These are phyloP conservation scores for Tricholoma sp. DNA, from an alignment of 768 basidiomycete genomes.

Conservation along the genomic window DNA sequence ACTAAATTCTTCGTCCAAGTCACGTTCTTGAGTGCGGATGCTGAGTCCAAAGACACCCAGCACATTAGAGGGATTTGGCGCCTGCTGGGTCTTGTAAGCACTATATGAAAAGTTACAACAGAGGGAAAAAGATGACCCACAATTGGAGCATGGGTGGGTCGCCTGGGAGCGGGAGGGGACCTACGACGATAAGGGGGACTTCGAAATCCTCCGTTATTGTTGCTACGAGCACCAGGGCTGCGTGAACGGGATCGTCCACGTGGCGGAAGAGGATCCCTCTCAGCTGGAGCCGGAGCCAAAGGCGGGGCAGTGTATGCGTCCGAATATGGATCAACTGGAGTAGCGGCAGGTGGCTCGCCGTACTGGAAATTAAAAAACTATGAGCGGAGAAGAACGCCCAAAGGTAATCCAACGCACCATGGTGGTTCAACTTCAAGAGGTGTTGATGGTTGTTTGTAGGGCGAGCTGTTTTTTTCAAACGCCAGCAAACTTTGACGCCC, in stretches of 20 bases:
- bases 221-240: slow-evolving; percentile 51
- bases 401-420: slow-evolving; percentile 50
- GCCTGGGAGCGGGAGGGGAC: slow-evolving; percentile 56
- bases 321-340: slow-evolving; percentile 73
- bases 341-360: slow-evolving; percentile 50
- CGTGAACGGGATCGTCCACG: slow-evolving; percentile 75
- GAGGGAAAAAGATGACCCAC: slow-evolving; percentile 37
- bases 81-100: slow-evolving; percentile 53
- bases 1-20: slow-evolving; percentile 91
- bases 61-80: slow-evolving; percentile 82
- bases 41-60: slow-evolving; percentile 98
- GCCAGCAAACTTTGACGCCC: slow-evolving; percentile 11
- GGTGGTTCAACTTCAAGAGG: slow-evolving; percentile 51
- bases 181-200: slow-evolving; percentile 62
- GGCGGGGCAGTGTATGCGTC: slow-evolving; percentile 75
- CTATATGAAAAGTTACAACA: slow-evolving; percentile 11
- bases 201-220: slow-evolving; percentile 44
- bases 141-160: slow-evolving; percentile 68
- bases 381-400: neutral
- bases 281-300: slow-evolving; percentile 42
- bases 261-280: slow-evolving; percentile 49
- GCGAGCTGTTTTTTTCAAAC: slow-evolving; percentile 12
- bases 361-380: slow-evolving; percentile 40
- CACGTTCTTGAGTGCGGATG: slow-evolving; percentile 89
- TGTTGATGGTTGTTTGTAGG: slow-evolving; percentile 41